Conservation (phyloP, 2,329 filamentous ascomycete genomes). For the Ceratocystis cacaofunesta region DNA sequence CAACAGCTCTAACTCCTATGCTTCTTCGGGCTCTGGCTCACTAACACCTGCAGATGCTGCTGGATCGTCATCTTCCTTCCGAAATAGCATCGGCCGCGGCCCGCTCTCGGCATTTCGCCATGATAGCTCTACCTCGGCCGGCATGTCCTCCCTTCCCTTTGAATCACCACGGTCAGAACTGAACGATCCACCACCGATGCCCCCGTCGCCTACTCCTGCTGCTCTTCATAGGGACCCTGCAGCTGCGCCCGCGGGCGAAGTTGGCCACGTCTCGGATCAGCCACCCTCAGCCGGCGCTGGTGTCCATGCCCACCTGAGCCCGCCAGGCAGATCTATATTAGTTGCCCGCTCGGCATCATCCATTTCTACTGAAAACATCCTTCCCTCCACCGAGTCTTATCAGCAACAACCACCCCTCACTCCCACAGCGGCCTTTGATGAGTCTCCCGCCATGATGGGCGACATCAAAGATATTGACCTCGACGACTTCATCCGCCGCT, state of each 20-base stretch:
- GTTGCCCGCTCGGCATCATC: conserved; percentile 54
- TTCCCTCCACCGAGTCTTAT: conserved; percentile 35
- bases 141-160: neutral
- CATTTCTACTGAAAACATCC: neutral
- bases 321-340: conserved; percentile 78
- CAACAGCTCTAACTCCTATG: conserved; percentile 21
- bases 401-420: conserved; percentile 41
- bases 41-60: conserved; percentile 2
- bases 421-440: conserved; percentile 22
- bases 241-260: conserved; percentile 76
- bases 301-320: conserved; percentile 43
- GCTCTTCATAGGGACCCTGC: conserved; percentile 68
- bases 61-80: conserved; percentile 20
- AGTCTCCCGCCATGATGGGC: conserved; percentile 57
- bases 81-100: conserved; percentile 9
- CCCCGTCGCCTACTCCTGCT: conserved; percentile 30
- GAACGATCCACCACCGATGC: conserved; percentile 12
- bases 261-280: conserved; percentile 85
- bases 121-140: conserved; percentile 26
- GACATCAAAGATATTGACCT: conserved; percentile 86
- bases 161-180: conserved; percentile 6
- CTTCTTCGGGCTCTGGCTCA: conserved; percentile 25
- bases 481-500: conserved; percentile 90
- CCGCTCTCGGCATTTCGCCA: conserved; percentile 21
- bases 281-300: conserved; percentile 56